These are phyloP conservation scores for Yamadazyma epiphylla DNA, from an alignment of 1,139 yeast species.

Conservation along the genomic window DNA sequence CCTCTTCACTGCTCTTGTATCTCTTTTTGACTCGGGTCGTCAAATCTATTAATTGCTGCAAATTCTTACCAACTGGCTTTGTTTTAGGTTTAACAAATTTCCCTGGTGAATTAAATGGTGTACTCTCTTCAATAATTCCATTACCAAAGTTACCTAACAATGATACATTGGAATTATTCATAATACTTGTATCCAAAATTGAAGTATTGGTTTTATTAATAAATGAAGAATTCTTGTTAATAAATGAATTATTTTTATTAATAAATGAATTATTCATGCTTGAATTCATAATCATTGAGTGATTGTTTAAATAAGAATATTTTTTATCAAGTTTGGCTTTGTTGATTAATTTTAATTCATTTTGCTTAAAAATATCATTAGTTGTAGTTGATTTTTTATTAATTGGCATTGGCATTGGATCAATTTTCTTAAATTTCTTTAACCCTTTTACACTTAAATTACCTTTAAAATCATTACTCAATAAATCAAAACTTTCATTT, in stretches of 20 bases:
- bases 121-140: conserved; percentile 40
- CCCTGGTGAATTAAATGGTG: conserved; percentile 33
- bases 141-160: conserved; percentile 34
- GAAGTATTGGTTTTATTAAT: background rate
- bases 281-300: conserved; percentile 14
- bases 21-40: conserved; percentile 32
- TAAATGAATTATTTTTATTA: conserved; percentile 1
- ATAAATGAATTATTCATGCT: conserved; percentile 3
- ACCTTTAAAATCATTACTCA: conserved; percentile 25
- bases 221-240: background rate
- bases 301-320: conserved; percentile 34
- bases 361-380: conserved; percentile 17
- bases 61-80: conserved; percentile 17
- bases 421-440: conserved; percentile 12
- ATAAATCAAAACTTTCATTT: conserved; percentile 19
- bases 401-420: too few species aligned
- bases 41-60: conserved; percentile 34
- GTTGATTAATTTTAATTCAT: conserved; percentile 24
- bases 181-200: background rate
- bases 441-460: conserved; percentile 29
- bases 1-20: too few species aligned
- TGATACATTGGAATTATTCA: conserved; percentile 16
- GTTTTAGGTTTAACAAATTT: conserved; percentile 14
- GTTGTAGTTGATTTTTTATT: background rate
- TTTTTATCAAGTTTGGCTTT: conserved; percentile 28